These are phyloP conservation scores for Cytospora piceicola DNA, from an alignment of 2,329 filamentous ascomycete species.

Conservation along the genomic window DNA sequence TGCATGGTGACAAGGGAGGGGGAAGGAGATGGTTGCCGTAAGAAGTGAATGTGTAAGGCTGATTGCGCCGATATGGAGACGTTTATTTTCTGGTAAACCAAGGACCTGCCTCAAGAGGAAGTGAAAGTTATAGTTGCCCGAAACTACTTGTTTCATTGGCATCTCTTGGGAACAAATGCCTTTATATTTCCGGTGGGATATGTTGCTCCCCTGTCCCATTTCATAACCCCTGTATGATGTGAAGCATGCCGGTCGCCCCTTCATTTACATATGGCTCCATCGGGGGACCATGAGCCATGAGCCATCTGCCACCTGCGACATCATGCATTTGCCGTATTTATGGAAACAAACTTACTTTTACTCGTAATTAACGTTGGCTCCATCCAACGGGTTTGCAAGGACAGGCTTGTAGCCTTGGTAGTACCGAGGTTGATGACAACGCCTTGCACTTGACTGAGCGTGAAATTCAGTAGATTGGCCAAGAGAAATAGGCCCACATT, in stretches of 20 bases:
- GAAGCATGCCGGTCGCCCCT: background rate
- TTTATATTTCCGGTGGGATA: background rate
- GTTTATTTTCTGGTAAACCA: background rate
- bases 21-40: background rate
- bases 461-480: background rate
- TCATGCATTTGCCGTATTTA: too few species aligned
- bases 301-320: background rate
- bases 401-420: background rate
- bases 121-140: background rate
- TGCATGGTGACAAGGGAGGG: constrained; percentile 10
- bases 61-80: background rate
- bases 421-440: background rate
- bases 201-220: background rate
- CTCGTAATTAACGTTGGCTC: background rate
- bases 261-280: background rate
- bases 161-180: background rate
- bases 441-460: too few species aligned
- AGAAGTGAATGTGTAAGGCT: constrained; percentile 12
- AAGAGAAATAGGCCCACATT: background rate
- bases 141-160: background rate
- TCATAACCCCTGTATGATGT: background rate
- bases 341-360: background rate
- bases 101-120: constrained; percentile 15
- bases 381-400: background rate
- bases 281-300: background rate